Conservation (phyloP, 371 early-diverging fungal species). For the Actinomucor elegans region DNA sequence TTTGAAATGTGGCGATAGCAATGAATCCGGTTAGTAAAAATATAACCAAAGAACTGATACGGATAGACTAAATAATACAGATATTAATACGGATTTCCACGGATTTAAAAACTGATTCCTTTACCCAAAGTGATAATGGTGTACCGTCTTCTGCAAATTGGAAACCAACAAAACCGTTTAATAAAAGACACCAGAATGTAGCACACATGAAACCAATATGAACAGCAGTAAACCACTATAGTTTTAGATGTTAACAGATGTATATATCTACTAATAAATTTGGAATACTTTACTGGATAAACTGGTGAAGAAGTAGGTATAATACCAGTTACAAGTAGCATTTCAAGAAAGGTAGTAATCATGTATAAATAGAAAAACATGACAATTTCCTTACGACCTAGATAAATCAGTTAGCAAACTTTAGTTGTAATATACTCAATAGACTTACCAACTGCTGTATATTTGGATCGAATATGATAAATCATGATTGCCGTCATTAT, state of each 20-base stretch:
- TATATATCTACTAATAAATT: background rate
- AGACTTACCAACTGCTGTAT: slow-evolving; percentile 91
- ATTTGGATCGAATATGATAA: slow-evolving; percentile 93
- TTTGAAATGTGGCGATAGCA: slow-evolving; percentile 80
- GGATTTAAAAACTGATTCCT: too few relatives aligned
- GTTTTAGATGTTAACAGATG: background rate
- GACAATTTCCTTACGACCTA: slow-evolving; percentile 95
- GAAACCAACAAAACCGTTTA: slow-evolving; percentile 95
- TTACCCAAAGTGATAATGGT: slow-evolving; percentile 84
- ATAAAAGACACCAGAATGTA: slow-evolving; percentile 86
- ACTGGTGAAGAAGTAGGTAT: slow-evolving; percentile 79
- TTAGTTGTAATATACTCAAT: background rate
- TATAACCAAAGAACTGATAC: slow-evolving; percentile 78
- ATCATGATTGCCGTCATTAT: slow-evolving; percentile 97
- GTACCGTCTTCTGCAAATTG: slow-evolving; percentile 98
- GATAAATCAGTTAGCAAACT: background rate
- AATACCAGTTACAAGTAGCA: slow-evolving; percentile 86
- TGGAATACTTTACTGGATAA: slow-evolving; percentile 86
- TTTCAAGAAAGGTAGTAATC: slow-evolving; percentile 79
- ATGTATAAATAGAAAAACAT: slow-evolving; percentile 96
- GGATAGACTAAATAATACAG: slow-evolving; percentile 65
- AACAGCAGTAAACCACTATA: slow-evolving; percentile 84
- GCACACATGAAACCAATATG: slow-evolving; percentile 83
- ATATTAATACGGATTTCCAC: background rate
- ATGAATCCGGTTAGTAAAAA: slow-evolving; percentile 78